A percentile compares a stretch with the other conserved stretches of the same genome.
Conservation (phyloP, 1,284 basidiomycete genomes). For the Porodaedalea pini region DNA sequence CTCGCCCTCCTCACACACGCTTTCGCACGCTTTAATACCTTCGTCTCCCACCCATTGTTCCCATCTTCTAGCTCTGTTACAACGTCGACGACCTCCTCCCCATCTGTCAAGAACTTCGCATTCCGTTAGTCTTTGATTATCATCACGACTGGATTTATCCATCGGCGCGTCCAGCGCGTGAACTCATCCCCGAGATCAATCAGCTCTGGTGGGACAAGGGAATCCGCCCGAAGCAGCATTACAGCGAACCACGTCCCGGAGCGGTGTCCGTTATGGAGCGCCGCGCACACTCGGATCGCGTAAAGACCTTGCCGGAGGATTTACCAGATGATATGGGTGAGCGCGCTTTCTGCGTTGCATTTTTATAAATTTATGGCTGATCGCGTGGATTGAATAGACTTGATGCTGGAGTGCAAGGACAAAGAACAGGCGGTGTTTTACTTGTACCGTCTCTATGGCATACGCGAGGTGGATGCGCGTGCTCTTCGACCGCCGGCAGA, state of each 20-base stretch:
- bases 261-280: slow-evolving; percentile 78
- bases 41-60: not conserved
- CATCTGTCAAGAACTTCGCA: slow-evolving; percentile 74
- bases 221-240: slow-evolving; percentile 86
- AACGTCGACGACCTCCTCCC: slow-evolving; percentile 83
- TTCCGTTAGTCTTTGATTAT: slow-evolving; percentile 78
- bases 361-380: not conserved
- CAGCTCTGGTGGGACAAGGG: slow-evolving; percentile 72
- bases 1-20: not conserved
- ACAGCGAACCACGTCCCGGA: slow-evolving; percentile 76
- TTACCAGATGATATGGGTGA: slow-evolving; percentile 66
- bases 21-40: not conserved
- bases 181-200: slow-evolving; percentile 69
- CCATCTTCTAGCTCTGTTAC: slow-evolving; percentile 67
- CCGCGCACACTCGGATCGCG: slow-evolving; percentile 82
- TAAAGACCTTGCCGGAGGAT: slow-evolving; percentile 60
- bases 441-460: slow-evolving; percentile 72
- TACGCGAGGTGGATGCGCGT: slow-evolving; percentile 34
- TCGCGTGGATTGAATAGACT: slow-evolving; percentile 44
- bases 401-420: slow-evolving; percentile 94
- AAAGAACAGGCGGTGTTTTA: slow-evolving; percentile 93
- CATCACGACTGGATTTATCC: slow-evolving; percentile 73
- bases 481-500: slow-evolving; percentile 48
- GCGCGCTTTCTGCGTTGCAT: slow-evolving; percentile 19
- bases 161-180: slow-evolving; percentile 34